Evolutionary conservation across 331 rosid species (phyloP).

Genomic region (Rosa hybrid): DNA sequence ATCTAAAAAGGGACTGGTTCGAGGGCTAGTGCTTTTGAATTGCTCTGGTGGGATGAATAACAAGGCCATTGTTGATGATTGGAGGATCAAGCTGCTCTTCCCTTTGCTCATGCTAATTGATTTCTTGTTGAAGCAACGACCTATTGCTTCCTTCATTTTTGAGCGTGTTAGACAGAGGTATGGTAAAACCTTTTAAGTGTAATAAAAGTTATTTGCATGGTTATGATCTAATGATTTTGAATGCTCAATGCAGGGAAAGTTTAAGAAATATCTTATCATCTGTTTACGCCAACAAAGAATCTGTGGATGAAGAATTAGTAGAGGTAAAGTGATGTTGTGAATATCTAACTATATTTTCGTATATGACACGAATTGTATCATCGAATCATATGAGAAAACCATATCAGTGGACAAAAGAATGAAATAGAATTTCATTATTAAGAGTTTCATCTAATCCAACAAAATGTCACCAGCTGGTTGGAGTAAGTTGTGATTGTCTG

Average conservation of each 20-base stretch:
- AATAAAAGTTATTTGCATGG: neutral
- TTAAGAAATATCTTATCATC: conserved; percentile 63
- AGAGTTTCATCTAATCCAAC: no score
- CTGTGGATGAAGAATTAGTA: conserved; percentile 82
- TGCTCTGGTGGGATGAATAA: conserved; percentile 98
- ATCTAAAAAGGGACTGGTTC: conserved; percentile 57
- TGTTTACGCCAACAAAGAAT: conserved; percentile 75
- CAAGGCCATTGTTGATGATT: conserved; percentile 88
- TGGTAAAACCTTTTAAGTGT: neutral
- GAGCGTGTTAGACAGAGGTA: conserved; percentile 84
- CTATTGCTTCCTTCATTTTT: conserved; percentile 72
- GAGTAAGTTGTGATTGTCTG: neutral
- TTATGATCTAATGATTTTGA: neutral
- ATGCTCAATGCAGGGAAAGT: conserved; percentile 63
- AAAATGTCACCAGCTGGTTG: no score
- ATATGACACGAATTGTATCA: no score
- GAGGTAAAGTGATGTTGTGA: conserved; percentile 43
- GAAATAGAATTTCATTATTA: no score
- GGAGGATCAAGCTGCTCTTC: conserved; percentile 84
- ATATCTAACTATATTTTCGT: neutral
- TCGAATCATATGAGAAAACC: no score
- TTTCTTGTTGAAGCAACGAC: conserved; percentile 64
- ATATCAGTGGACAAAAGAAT: no score
- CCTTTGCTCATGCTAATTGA: conserved; percentile 85
- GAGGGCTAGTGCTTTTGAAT: conserved; percentile 76